phyloP scores from a whole-genome alignment of 495 filamentous ascomycete species.

The Lasiosphaeria ovina region DNA sequence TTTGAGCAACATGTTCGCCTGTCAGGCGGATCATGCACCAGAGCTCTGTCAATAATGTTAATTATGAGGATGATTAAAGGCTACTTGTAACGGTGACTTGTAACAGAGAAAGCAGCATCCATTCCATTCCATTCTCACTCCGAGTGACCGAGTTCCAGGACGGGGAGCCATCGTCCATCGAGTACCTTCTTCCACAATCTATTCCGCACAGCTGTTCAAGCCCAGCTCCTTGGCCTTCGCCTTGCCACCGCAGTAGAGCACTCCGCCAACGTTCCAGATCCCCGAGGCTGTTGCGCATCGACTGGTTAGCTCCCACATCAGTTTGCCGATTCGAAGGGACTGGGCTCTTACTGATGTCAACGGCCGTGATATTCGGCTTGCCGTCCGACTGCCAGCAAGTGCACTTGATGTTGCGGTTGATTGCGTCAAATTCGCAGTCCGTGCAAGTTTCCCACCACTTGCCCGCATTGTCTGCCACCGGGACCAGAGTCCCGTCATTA shows the following conservation, averaged over 20 bases:
- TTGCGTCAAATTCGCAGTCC: constrained; percentile 1
- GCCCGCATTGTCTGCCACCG: not conserved
- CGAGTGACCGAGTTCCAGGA: too few species aligned
- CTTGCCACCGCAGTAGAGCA: constrained; percentile 1
- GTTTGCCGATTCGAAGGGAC: not conserved
- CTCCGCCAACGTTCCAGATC: constrained; percentile 7
- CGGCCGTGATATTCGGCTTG: constrained; percentile 3
- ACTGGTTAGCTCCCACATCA: not conserved
- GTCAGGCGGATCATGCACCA: too few species aligned
- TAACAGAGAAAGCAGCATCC: too few species aligned
- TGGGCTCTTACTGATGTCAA: not conserved
- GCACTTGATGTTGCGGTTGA: not conserved
- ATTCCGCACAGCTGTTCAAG: not conserved
- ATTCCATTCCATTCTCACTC: too few species aligned
- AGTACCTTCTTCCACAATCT: not conserved
- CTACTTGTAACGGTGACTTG: not conserved
- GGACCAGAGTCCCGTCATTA: not conserved
- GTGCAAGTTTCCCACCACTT: constrained; percentile 7
- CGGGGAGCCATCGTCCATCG: not conserved
- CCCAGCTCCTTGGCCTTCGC: constrained; percentile 1
- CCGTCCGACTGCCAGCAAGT: constrained; percentile 3
- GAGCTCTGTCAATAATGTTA: not conserved
- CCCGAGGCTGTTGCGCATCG: not conserved
- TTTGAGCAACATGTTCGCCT: too few species aligned
- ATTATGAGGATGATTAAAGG: not conserved